phyloP scores from a whole-genome alignment of 1,139 yeast genomes.

The Yamadazyma friedrichii region DNA sequence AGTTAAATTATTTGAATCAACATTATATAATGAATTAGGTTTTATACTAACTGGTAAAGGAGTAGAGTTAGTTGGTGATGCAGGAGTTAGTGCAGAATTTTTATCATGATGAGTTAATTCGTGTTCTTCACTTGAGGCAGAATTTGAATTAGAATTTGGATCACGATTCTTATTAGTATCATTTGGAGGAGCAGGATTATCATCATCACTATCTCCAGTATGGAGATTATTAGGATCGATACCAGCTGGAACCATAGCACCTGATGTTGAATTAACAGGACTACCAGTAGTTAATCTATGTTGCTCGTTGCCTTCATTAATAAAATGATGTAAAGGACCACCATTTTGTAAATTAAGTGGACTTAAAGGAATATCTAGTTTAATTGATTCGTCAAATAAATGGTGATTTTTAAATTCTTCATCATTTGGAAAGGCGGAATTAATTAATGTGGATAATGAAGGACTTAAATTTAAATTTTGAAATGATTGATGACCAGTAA shows the following conservation, averaged over 20 bases:
- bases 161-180: background rate
- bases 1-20: constrained; percentile 7
- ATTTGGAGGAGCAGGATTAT: background rate
- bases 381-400: constrained; percentile 13
- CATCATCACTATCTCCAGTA: background rate
- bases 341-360: constrained; percentile 27
- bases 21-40: constrained; percentile 6
- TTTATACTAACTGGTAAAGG: constrained; percentile 6
- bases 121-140: background rate
- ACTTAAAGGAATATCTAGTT: constrained; percentile 28
- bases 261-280: background rate
- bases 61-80: constrained; percentile 3
- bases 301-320: background rate
- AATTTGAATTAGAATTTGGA: background rate
- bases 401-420: constrained; percentile 16
- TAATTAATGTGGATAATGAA: constrained; percentile 43
- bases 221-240: constrained; percentile 7
- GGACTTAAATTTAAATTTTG: constrained; percentile 35
- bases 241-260: background rate
- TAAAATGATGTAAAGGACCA: constrained; percentile 12
- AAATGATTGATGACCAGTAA: constrained; percentile 7
- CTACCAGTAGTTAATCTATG: constrained; percentile 3
- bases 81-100: background rate
- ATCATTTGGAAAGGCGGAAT: constrained; percentile 40
- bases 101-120: background rate